Conservation (phyloP, 2,329 filamentous ascomycete species). For the Penicillium janthinellum region DNA sequence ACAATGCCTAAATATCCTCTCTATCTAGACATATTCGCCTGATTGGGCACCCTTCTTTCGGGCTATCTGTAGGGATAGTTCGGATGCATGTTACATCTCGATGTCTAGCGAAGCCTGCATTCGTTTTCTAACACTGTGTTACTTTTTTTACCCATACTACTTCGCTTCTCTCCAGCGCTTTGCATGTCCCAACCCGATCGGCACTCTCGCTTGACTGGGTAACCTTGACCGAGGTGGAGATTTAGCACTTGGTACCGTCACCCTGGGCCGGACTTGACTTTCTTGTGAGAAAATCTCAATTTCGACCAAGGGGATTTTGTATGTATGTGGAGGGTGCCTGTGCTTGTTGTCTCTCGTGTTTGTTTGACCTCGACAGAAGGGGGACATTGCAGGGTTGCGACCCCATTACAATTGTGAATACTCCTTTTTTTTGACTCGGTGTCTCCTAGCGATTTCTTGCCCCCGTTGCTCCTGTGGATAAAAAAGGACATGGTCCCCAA, state of each 20-base stretch:
- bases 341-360: slow-evolving; percentile 1
- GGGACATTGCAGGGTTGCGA: slow-evolving; percentile 22
- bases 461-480: slow-evolving; percentile 24
- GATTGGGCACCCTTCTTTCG: neutral
- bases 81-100: slow-evolving; percentile 1
- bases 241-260: slow-evolving; percentile 9
- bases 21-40: neutral
- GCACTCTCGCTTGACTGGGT: slow-evolving; percentile 1
- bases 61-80: neutral
- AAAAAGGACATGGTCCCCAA: slow-evolving; percentile 16
- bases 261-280: neutral
- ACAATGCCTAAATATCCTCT: slow-evolving; percentile 31
- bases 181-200: slow-evolving; percentile 15
- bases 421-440: slow-evolving; percentile 17
- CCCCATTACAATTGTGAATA: slow-evolving; percentile 29
- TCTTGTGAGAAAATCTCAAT: neutral
- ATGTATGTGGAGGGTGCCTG: slow-evolving; percentile 18
- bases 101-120: slow-evolving; percentile 9
- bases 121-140: slow-evolving; percentile 13
- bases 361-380: slow-evolving; percentile 11
- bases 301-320: slow-evolving; percentile 7
- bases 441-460: slow-evolving; percentile 23
- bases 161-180: slow-evolving; percentile 17
- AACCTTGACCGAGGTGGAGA: slow-evolving; percentile 9
- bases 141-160: slow-evolving; percentile 8